phyloP scores from a whole-genome alignment of 2,329 filamentous ascomycete species.

The Hypoxylon sp. region DNA sequence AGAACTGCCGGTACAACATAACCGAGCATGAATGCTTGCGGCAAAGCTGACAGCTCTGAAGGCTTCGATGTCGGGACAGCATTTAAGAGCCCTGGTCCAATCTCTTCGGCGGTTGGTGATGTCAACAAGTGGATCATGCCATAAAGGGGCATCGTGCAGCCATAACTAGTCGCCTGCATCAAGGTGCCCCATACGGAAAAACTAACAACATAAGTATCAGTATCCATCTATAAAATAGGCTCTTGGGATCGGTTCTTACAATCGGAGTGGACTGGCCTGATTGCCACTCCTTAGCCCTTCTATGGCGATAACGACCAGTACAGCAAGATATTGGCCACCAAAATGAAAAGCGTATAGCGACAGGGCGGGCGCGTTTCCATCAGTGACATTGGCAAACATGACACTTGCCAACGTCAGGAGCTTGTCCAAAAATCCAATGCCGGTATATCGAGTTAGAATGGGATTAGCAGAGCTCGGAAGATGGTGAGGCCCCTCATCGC shows the following conservation, averaged over 20 bases:
- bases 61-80: conserved; percentile 15
- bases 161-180: conserved; percentile 42
- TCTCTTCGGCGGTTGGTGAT: conserved; percentile 27
- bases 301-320: conserved; percentile 39
- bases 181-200: conserved; percentile 39
- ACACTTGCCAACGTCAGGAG: conserved; percentile 38
- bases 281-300: conserved; percentile 40
- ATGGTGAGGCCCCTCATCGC: conserved; percentile 36
- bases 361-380: conserved; percentile 34
- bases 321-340: conserved; percentile 41
- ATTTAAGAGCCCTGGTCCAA: conserved; percentile 26
- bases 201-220: conserved; percentile 27
- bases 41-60: conserved; percentile 26
- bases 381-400: conserved; percentile 42
- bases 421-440: conserved; percentile 37
- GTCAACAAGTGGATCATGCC: conserved; percentile 38
- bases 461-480: conserved; percentile 39
- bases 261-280: conserved; percentile 33
- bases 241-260: conserved; percentile 28
- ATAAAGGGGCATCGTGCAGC: conserved; percentile 43
- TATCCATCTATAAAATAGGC: not conserved
- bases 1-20: conserved; percentile 38
- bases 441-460: conserved; percentile 37
- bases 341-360: conserved; percentile 44
- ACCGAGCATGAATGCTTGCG: conserved; percentile 31